Base-by-base conservation (phyloP, 371 early-diverging fungal genomes). In the Actinomucor elegans region DNA sequence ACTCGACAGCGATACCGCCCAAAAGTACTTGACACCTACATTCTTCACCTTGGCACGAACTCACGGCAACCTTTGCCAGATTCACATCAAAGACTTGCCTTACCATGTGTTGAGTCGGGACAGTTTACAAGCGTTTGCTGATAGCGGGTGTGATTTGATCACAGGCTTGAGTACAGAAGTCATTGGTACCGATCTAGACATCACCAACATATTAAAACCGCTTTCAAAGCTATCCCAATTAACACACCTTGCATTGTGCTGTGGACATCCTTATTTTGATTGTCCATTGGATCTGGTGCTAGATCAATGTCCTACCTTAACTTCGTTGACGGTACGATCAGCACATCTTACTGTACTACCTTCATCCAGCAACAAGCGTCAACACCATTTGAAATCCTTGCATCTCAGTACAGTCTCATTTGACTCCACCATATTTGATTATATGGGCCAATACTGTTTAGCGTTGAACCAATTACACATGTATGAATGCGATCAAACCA, bases 111-210 rank as follows among this genome's bases (percentile, higher is more conserved):
- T 53, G 2, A 14, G 28, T 8, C 23, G 48, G n/a, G 10, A n/a
- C n/a, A n/a, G n/a, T n/a, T n/a, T n/a, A n/a, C n/a, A n/a, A n/a
- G n/a, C n/a, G n/a, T n/a, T n/a, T n/a, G n/a, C n/a, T n/a, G n/a
- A n/a, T n/a, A n/a, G n/a, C n/a, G n/a, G n/a, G n/a, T n/a, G n/a
- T n/a, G 12, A 27, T 3, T 10, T 26, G 3, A 24, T 53, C 17
- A 34, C 53, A 4, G 45, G 53, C 11, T 36, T 53, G 18, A 45
- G 44, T 5, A 53, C 53, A 35, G 53, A 53, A 32, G 43, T 53
- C 24, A 44, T 53, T 3, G 43, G 17, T 32, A 43, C 26, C 4
- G 52, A 52, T 23, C 1, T 34, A 0, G n/a, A 32, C 15, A 34
- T 52, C 12, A 14, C 27, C 0, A 17, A 6, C 14, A 50, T 50